Evolutionary conservation across 257 asterid species (phyloP).

Genomic region (Nyctanthes arbortristis): DNA sequence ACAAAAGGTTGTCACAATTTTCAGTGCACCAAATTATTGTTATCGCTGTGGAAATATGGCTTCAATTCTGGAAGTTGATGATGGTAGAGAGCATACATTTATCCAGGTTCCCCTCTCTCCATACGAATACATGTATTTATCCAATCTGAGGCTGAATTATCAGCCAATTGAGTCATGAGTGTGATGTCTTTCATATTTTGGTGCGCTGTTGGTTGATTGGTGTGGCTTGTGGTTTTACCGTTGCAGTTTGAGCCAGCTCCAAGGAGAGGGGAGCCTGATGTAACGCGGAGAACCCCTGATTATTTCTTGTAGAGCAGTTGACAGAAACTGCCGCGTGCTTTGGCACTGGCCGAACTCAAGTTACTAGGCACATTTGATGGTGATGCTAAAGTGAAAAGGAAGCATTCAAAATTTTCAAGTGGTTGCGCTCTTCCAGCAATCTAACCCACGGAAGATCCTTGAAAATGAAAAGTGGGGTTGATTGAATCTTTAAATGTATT

Average conservation of each 20-base stretch:
- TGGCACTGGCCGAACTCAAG: constrained; percentile 23
- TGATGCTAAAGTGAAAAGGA: constrained; percentile 33
- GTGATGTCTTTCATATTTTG: background rate
- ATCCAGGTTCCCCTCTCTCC: constrained; percentile 65
- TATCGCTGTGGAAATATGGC: constrained; percentile 99
- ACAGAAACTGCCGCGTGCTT: constrained; percentile 26
- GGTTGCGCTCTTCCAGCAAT: constrained; percentile 28
- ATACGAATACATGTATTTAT: background rate
- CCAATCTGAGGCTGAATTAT: background rate
- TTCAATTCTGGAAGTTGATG: constrained; percentile 95
- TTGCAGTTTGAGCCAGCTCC: constrained; percentile 98
- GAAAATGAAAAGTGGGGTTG: constrained; percentile 31
- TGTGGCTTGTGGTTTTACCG: constrained; percentile 4
- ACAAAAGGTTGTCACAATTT: constrained; percentile 93
- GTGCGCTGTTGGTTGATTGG: constrained; percentile 2
- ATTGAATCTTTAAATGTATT: constrained; percentile 34
- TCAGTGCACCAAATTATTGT: constrained; percentile 96
- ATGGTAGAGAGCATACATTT: constrained; percentile 78
- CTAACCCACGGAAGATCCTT: constrained; percentile 41
- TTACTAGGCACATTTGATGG: constrained; percentile 32
- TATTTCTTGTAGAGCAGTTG: constrained; percentile 72
- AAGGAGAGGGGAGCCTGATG: constrained; percentile 97
- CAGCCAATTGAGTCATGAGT: background rate
- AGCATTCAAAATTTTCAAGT: constrained; percentile 28
- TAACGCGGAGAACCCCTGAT: constrained; percentile 93